phyloP scores from a whole-genome alignment of 2,329 filamentous ascomycete species.

The Fusarium verticillioides region DNA sequence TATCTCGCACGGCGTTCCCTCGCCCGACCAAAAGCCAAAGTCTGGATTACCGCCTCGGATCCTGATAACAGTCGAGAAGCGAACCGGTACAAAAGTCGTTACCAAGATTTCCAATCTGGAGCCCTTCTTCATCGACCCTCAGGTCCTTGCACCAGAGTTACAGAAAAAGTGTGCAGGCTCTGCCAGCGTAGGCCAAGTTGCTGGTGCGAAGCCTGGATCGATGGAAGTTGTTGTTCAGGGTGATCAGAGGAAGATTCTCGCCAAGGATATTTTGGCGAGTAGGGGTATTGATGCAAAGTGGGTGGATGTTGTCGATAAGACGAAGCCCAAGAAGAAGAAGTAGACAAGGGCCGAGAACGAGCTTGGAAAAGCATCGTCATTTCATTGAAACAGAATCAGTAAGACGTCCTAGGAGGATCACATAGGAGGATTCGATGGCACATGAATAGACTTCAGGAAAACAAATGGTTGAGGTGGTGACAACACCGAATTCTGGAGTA shows the following conservation, averaged over 20 bases:
- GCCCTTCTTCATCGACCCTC: conserved; percentile 37
- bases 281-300: conserved; percentile 35
- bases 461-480: neutral
- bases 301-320: conserved; percentile 39
- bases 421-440: neutral
- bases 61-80: conserved; percentile 37
- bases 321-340: conserved; percentile 36
- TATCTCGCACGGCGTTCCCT: conserved; percentile 12
- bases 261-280: conserved; percentile 21
- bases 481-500: fast-evolving
- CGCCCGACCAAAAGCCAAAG: conserved; percentile 36
- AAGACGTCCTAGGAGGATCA: neutral
- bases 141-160: conserved; percentile 35
- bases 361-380: too few species aligned
- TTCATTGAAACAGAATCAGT: too few species aligned
- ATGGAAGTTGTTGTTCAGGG: conserved; percentile 41
- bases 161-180: conserved; percentile 41
- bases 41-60: conserved; percentile 31
- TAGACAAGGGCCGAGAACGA: neutral
- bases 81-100: conserved; percentile 40
- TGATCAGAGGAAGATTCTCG: conserved; percentile 35
- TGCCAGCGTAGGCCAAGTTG: conserved; percentile 37
- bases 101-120: conserved; percentile 40
- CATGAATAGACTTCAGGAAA: neutral
- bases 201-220: conserved; percentile 32